These are phyloP conservation scores for Pyrenophora teres DNA, from an alignment of 2,329 filamentous ascomycete species.

Conservation along the genomic window DNA sequence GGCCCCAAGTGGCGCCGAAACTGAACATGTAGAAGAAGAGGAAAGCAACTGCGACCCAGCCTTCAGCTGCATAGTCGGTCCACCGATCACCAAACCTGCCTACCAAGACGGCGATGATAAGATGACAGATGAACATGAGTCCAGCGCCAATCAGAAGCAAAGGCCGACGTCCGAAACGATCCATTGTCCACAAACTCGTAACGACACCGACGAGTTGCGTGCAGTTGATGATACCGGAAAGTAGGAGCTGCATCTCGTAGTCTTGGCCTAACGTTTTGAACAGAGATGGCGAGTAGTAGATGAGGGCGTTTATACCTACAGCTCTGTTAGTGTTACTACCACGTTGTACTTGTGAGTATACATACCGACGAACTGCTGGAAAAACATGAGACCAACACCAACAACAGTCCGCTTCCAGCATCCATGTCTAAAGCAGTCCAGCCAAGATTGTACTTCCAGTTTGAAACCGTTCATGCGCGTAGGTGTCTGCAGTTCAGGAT, in stretches of 20 bases:
- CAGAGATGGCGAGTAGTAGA: slow-evolving; percentile 66
- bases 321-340: not conserved
- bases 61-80: slow-evolving; percentile 56
- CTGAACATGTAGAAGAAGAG: slow-evolving; percentile 67
- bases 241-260: slow-evolving; percentile 60
- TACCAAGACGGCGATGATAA: slow-evolving; percentile 61
- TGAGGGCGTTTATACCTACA: slow-evolving; percentile 48
- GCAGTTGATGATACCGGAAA: slow-evolving; percentile 67
- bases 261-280: slow-evolving; percentile 64
- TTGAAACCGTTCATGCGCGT: slow-evolving; percentile 44
- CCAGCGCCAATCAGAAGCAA: slow-evolving; percentile 51
- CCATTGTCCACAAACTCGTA: slow-evolving; percentile 52
- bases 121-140: slow-evolving; percentile 57
- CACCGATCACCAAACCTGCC: slow-evolving; percentile 58
- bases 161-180: slow-evolving; percentile 49
- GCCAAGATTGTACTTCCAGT: slow-evolving; percentile 54
- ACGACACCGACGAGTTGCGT: slow-evolving; percentile 50
- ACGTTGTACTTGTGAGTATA: not conserved
- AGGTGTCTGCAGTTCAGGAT: slow-evolving; percentile 41
- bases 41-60: slow-evolving; percentile 63
- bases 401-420: slow-evolving; percentile 52
- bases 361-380: slow-evolving; percentile 50
- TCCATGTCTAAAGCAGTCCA: slow-evolving; percentile 54
- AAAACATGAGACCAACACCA: slow-evolving; percentile 50
- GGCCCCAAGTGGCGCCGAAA: slow-evolving; percentile 65